Evolutionary conservation across 1,139 yeast species (phyloP).

Genomic region (Blastobotrys arbuscula): DNA sequence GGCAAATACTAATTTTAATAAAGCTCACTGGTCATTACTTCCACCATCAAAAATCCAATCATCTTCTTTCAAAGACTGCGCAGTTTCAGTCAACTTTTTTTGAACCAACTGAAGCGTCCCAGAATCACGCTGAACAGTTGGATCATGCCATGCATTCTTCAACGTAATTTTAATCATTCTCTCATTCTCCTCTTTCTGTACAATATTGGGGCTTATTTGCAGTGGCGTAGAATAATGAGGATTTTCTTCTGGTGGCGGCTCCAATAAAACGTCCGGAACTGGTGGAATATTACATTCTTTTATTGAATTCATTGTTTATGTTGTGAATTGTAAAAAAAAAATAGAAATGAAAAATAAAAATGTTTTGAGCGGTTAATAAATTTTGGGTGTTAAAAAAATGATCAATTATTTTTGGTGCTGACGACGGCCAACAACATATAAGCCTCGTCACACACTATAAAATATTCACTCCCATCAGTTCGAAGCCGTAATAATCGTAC

Average conservation of each 20-base stretch:
- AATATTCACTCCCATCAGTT: constrained; percentile 13
- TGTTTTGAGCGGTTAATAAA: too few relatives aligned
- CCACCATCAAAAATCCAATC: constrained; percentile 12
- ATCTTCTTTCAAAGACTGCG: constrained; percentile 7
- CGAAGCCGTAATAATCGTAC: constrained; percentile 14
- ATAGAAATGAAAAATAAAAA: too few relatives aligned
- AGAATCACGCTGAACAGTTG: not conserved
- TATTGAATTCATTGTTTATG: not conserved
- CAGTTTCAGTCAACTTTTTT: constrained; percentile 2
- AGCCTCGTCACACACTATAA: constrained; percentile 13
- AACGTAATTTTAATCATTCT: not conserved
- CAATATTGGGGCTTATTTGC: not conserved
- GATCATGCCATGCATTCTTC: constrained; percentile 1
- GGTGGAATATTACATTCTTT: not conserved
- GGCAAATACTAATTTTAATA: too few relatives aligned
- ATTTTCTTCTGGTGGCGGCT: not conserved
- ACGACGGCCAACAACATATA: constrained; percentile 12
- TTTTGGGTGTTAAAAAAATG: not conserved
- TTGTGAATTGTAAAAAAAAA: too few relatives aligned
- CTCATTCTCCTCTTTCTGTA: not conserved
- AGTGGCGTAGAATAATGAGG: not conserved
- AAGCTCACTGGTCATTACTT: not conserved
- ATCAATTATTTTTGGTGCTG: not conserved
- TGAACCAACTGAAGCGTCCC: not conserved
- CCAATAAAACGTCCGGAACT: not conserved